These are phyloP conservation scores for Candida quercuum DNA, from an alignment of 805 yeast species.

Conservation along the genomic window DNA sequence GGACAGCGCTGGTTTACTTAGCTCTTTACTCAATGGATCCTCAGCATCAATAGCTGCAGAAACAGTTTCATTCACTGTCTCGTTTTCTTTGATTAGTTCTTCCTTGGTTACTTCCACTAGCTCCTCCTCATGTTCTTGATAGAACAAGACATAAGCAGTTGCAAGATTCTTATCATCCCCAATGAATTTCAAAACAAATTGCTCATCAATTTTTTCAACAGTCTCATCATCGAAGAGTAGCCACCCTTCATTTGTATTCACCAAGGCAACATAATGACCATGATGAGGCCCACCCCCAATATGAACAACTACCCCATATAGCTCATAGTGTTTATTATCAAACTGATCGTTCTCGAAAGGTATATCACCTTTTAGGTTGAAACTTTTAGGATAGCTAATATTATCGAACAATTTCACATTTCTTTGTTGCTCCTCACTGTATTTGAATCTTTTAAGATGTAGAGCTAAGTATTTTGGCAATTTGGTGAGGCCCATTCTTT, in stretches of 20 bases:
- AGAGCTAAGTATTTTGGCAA: slow-evolving; percentile 76
- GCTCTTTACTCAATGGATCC: neutral
- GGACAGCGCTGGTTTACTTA: neutral
- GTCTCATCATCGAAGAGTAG: slow-evolving; percentile 91
- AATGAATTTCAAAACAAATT: slow-evolving; percentile 76
- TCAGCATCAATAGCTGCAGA: neutral
- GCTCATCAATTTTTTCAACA: slow-evolving; percentile 81
- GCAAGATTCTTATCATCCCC: slow-evolving; percentile 88
- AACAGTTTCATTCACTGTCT: too few species aligned
- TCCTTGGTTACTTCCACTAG: too few species aligned
- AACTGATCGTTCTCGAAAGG: slow-evolving; percentile 45
- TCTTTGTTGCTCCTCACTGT: slow-evolving; percentile 73
- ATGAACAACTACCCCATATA: slow-evolving; percentile 85
- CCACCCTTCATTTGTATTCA: slow-evolving; percentile 85
- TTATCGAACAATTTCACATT: slow-evolving; percentile 85
- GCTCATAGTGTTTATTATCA: slow-evolving; percentile 60
- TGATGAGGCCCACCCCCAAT: slow-evolving; percentile 98
- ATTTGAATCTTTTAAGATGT: slow-evolving; percentile 89
- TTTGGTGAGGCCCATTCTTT: slow-evolving; percentile 72
- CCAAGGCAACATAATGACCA: slow-evolving; percentile 89
- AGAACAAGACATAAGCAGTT: slow-evolving; percentile 86
- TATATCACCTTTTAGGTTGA: slow-evolving; percentile 50
- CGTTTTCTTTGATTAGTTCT: neutral
- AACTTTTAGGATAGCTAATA: slow-evolving; percentile 69
- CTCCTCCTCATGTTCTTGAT: too few species aligned